Evolutionary conservation across 306 rosid genomes (phyloP).

Genomic region (Fragaria iinumae): DNA sequence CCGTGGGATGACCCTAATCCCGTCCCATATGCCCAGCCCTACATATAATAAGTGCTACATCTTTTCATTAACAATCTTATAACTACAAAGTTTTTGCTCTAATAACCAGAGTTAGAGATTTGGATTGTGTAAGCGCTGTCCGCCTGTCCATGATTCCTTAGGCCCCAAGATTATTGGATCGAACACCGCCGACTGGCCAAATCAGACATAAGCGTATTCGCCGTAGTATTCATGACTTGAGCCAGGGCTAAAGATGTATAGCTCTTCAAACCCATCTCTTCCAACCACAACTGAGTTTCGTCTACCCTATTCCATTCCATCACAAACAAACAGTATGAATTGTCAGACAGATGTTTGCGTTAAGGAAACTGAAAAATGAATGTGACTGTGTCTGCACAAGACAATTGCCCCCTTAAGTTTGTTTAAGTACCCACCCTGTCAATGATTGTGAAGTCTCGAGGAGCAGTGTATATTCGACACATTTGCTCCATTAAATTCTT

Average conservation of each 20-base stretch:
- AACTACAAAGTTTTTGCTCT: neutral
- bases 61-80: neutral
- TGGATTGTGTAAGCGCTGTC: conserved; percentile 64
- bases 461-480: conserved; percentile 69
- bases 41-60: neutral
- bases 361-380: neutral
- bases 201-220: conserved; percentile 58
- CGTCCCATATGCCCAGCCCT: too few species aligned
- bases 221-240: conserved; percentile 54
- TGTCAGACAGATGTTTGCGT: neutral
- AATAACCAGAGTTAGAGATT: conserved; percentile 34
- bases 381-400: neutral
- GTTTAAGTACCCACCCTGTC: conserved; percentile 59
- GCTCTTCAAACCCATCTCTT: conserved; percentile 73
- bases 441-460: conserved; percentile 60
- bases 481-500: conserved; percentile 55
- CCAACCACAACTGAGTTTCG: conserved; percentile 74
- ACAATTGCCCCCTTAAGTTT: neutral
- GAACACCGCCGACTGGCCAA: conserved; percentile 70
- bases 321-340: neutral
- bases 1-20: too few species aligned
- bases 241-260: conserved; percentile 78
- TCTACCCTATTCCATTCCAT: conserved; percentile 59
- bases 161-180: conserved; percentile 56
- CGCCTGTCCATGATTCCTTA: conserved; percentile 57